phyloP scores from a whole-genome alignment of 768 basidiomycete genomes.

The Obba rivulosa region DNA sequence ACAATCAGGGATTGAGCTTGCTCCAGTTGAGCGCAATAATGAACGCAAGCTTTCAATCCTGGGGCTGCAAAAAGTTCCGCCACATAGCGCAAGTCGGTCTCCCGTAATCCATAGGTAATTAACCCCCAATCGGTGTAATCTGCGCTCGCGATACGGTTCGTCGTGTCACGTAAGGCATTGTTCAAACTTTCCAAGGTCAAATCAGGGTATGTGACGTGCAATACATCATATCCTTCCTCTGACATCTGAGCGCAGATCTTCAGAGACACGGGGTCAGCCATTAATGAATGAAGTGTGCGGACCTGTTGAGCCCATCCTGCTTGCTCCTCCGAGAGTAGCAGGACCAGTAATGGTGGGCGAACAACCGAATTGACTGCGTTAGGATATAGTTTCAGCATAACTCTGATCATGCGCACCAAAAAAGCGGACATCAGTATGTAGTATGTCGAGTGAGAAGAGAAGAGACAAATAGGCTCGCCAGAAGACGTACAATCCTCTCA shows the following conservation, averaged over 20 bases:
- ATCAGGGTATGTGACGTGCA: constrained; percentile 25
- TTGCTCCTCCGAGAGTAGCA: constrained; percentile 26
- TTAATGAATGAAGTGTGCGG: neutral
- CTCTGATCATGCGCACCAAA: no score
- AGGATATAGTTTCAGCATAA: constrained; percentile 13
- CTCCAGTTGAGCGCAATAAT: constrained; percentile 29
- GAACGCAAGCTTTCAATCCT: constrained; percentile 27
- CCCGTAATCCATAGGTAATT: constrained; percentile 11
- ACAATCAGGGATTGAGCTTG: constrained; percentile 21
- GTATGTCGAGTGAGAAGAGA: no score
- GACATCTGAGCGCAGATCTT: constrained; percentile 23
- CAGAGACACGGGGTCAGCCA: no score
- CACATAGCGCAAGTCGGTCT: neutral
- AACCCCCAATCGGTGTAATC: constrained; percentile 7
- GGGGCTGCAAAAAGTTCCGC: constrained; percentile 1
- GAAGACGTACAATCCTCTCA: no score
- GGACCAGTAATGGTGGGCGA: constrained; percentile 25
- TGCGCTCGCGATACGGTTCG: neutral
- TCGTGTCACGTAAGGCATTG: constrained; percentile 14
- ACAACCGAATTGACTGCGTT: constrained; percentile 28
- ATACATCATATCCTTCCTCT: constrained; percentile 35
- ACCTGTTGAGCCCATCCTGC: constrained; percentile 35
- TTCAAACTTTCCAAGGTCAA: constrained; percentile 11
- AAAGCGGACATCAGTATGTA: no score
- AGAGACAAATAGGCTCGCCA: no score